Base-by-base conservation (phyloP, 441 rosid genomes). In the Arabidopsis hybrid region DNA sequence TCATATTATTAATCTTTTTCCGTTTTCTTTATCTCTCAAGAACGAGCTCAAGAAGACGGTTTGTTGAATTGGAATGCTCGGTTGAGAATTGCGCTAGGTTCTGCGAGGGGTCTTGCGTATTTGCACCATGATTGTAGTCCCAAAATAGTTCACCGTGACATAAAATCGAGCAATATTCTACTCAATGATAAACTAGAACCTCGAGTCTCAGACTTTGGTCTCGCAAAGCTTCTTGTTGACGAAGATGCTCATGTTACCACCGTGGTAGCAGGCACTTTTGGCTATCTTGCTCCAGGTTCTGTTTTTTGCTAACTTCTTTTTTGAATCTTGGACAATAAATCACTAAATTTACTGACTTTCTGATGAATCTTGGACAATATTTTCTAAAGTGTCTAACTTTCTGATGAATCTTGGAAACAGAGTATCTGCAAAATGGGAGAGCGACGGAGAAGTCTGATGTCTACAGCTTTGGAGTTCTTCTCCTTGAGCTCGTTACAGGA, bases 381-480 rank as follows among this genome's bases (percentile, higher is more conserved):
- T 42, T n/a, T 10, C 17, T 18, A 12, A 59, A 62, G 66, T 58
- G 43, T 8, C 18, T 1, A 10, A 62, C 69, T 52, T 11, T 40
- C 3, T 75, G 3, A 31, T 60, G 2, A 40, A 66, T 36, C 61
- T 45, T 65, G 31, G 49, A 73, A 74, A 78, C 83, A 95, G 99
- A 95, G 81, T 95, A 95, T 83, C 84, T 95, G 66, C 99, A 92
- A 69, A 92, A 94, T 67, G 97, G 99, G 39, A 86, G 90, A 74
- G 99, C 99, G 18, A 92, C 99, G 0, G 97, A 91, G 83, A 95
- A 95, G 69, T 87, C 99, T 0, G 99, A 95, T 76, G 96, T 95
- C 5, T 95, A 95, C 71, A 95, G 99, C 87, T 95, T 95, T 66
- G 99, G 99, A 69, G 99, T 95, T 83, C 93, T 95, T 55, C 71